Evolutionary conservation across 2,329 filamentous ascomycete genomes (phyloP), one percentile per base, ranked within the genome.

Genomic region (Hypoxylon sp.): DNA sequence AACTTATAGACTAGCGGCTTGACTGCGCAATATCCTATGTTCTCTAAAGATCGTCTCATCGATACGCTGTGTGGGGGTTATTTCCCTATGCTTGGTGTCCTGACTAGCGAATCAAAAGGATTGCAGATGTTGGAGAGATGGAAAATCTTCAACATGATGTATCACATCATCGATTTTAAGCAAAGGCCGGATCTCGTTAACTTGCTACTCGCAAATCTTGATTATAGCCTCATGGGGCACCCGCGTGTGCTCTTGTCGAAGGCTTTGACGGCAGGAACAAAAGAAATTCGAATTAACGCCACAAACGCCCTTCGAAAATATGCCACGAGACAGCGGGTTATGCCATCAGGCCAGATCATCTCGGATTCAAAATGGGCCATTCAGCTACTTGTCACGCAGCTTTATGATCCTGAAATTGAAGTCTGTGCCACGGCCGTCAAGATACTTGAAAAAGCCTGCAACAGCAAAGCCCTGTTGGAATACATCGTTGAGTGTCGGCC

Each of bases 91-190:
- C 81, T 99, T 1, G 96, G 95, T 6, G 89, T 92, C 10, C 79
- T 99, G 60, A 98, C 91, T 71, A 90, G 90, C 55, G 93, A 97
- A 72, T 81, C 86, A 0, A 92, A 90, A 70, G 95, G 95, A 0
- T 84, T 98, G 22, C 88, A 91, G 64, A 94, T 99, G 80, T 87
- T 99, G 74, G 94, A 98, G 76, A 85, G 93, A 71, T 98, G 95
- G 94, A 92, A 93, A 71, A 96, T 99, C 85, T 94, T 97, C 79
- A 98, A 98, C 78, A 99, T 99, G 93, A 96, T 98, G 84, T 99
- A 99, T 75, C 95, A 98, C 77, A 97, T 99, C 64, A 87, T 97
- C 60, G 94, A 98, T 73, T 83, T 97, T 46, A 93, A 91, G 71
- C 91, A 95, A 76, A 90, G 95, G 2, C 93, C 94, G 47, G 95